Conservation (phyloP, 2,329 filamentous ascomycete genomes). For the Aspergillaceae sp. region DNA sequence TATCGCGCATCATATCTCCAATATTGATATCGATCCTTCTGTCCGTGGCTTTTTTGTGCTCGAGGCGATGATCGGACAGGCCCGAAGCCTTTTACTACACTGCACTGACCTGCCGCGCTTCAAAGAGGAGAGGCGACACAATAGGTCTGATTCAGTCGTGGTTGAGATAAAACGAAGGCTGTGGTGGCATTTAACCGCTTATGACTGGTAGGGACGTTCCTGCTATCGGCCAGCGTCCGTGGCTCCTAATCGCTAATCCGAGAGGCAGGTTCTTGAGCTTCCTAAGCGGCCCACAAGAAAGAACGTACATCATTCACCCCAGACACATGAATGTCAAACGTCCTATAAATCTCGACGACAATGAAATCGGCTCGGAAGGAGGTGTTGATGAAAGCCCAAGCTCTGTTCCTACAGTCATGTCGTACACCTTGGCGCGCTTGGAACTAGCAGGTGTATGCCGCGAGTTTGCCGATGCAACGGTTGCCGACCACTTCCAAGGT, state of each 20-base stretch:
- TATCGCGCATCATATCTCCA: slow-evolving; percentile 21
- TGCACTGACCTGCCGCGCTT: slow-evolving; percentile 20
- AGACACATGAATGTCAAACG: slow-evolving; percentile 33
- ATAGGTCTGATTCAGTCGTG: slow-evolving; percentile 14
- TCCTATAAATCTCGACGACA: slow-evolving; percentile 37
- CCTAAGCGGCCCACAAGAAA: slow-evolving; percentile 37
- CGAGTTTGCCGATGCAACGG: slow-evolving; percentile 2
- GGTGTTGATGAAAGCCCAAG: slow-evolving; percentile 18
- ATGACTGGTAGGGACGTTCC: slow-evolving; percentile 32
- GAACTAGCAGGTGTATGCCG: slow-evolving; percentile 34
- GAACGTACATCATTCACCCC: slow-evolving; percentile 36
- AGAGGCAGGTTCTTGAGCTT: slow-evolving; percentile 29
- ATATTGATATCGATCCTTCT: slow-evolving; percentile 14
- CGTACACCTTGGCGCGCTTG: slow-evolving; percentile 38
- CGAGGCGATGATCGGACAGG: slow-evolving; percentile 20
- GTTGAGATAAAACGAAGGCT: slow-evolving; percentile 33
- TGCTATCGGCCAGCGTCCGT: neutral
- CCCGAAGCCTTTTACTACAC: slow-evolving; percentile 29
- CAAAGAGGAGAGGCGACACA: slow-evolving; percentile 8
- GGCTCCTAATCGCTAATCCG: too few relatives aligned
- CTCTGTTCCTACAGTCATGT: slow-evolving; percentile 36
- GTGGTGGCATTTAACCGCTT: slow-evolving; percentile 37
- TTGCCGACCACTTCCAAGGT: too few relatives aligned
- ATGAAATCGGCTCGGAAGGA: slow-evolving; percentile 18
- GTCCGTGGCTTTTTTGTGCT: slow-evolving; percentile 18